These are phyloP conservation scores for Heterobasidion irregulare DNA, from an alignment of 1,284 basidiomycete genomes.

Conservation along the genomic window DNA sequence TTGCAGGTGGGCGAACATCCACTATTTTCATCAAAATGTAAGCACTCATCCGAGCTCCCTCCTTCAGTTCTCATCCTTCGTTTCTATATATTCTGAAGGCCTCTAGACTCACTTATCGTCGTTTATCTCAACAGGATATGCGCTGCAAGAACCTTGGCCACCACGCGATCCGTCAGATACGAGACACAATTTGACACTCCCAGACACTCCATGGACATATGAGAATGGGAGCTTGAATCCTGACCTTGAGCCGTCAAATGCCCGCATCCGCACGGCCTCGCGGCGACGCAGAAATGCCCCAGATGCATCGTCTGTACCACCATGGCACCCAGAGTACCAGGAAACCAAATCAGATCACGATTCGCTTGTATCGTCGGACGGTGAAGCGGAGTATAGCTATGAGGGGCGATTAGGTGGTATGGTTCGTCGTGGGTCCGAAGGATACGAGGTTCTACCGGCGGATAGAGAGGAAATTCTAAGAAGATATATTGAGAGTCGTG, in stretches of 20 bases:
- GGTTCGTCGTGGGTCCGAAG: slow-evolving; percentile 69
- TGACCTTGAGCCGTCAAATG: slow-evolving; percentile 53
- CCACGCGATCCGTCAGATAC: slow-evolving; percentile 43
- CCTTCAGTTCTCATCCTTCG: background rate
- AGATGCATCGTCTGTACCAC: slow-evolving; percentile 42
- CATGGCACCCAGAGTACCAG: slow-evolving; percentile 67
- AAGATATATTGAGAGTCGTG: slow-evolving; percentile 44
- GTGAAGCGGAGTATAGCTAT: slow-evolving; percentile 14
- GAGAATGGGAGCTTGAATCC: slow-evolving; percentile 72
- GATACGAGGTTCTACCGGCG: slow-evolving; percentile 59
- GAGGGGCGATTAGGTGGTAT: slow-evolving; percentile 16
- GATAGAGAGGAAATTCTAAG: slow-evolving; percentile 54
- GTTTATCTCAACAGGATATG: slow-evolving; percentile 3
- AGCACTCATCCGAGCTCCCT: slow-evolving; percentile 14
- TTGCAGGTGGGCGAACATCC: slow-evolving; percentile 15
- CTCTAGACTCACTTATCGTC: background rate
- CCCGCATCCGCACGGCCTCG: slow-evolving; percentile 17
- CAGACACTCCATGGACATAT: slow-evolving; percentile 77
- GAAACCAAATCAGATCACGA: slow-evolving; percentile 14
- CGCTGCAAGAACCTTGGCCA: slow-evolving; percentile 37
- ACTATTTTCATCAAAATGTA: slow-evolving; percentile 12
- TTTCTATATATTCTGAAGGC: background rate
- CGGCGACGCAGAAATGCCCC: slow-evolving; percentile 3
- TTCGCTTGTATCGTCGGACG: slow-evolving; percentile 17
- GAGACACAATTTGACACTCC: slow-evolving; percentile 36